Conservation (phyloP, 2,329 filamentous ascomycete genomes). For the Monilinia fructigena region DNA sequence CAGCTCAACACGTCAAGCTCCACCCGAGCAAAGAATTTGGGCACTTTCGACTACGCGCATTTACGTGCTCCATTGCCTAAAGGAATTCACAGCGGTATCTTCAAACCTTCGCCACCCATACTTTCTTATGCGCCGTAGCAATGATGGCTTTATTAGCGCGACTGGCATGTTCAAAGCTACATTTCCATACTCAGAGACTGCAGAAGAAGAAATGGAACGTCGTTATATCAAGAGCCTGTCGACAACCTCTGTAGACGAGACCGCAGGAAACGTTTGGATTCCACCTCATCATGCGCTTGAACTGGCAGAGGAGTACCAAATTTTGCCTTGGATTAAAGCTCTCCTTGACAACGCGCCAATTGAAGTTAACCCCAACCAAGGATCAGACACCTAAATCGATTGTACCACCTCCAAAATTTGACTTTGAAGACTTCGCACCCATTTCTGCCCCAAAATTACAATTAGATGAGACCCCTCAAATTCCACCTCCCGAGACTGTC, state of each 20-base stretch:
- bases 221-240: conserved; percentile 79
- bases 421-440: neutral
- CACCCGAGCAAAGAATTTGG: conserved; percentile 69
- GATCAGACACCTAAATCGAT: conserved; percentile 68
- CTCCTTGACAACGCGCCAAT: conserved; percentile 87
- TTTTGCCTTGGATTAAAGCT: conserved; percentile 85
- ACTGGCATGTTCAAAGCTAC: conserved; percentile 93
- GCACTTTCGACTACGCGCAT: conserved; percentile 93
- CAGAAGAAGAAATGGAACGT: conserved; percentile 74
- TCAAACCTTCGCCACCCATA: conserved; percentile 84
- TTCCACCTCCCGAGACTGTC: conserved; percentile 15
- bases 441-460: conserved; percentile 1
- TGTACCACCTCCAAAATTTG: conserved; percentile 72
- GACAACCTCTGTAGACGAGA: conserved; percentile 84
- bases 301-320: conserved; percentile 83
- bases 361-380: conserved; percentile 42
- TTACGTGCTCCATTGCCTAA: conserved; percentile 89
- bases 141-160: conserved; percentile 79
- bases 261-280: conserved; percentile 96
- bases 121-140: conserved; percentile 90
- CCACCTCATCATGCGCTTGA: conserved; percentile 76
- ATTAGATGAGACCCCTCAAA: conserved; percentile 15
- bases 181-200: conserved; percentile 72
- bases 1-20: conserved; percentile 69
- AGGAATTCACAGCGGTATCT: conserved; percentile 89